These are phyloP conservation scores for Clathrus columnatus DNA, from an alignment of 768 basidiomycete species.

Conservation along the genomic window DNA sequence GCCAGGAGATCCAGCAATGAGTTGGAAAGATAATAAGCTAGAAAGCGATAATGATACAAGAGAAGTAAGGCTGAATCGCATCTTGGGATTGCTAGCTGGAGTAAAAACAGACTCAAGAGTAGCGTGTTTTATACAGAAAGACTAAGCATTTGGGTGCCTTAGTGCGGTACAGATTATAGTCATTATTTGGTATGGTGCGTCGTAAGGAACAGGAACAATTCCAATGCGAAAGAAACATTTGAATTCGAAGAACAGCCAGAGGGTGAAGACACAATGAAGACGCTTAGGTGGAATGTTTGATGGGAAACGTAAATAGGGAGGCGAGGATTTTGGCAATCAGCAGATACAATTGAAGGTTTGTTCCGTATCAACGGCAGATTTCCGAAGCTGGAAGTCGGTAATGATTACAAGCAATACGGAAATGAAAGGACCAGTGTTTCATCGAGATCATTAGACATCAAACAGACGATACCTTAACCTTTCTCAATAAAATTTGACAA, in stretches of 20 bases:
- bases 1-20: not conserved
- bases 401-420: not conserved
- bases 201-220: not conserved
- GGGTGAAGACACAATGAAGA: no score
- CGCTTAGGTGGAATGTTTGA: no score
- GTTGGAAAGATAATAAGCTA: not conserved
- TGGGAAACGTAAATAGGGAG: no score
- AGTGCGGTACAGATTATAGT: no score
- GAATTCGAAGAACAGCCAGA: no score
- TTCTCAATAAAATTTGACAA: not conserved
- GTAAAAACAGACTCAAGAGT: not conserved
- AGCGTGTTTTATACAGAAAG: not conserved
- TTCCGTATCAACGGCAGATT: no score
- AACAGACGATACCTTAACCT: not conserved
- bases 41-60: not conserved
- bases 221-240: not conserved
- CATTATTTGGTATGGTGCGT: no score
- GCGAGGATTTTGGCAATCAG: no score
- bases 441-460: not conserved
- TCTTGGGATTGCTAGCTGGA: not conserved
- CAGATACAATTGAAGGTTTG: no score
- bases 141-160: not conserved
- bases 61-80: conserved; percentile 1
- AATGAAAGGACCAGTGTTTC: not conserved
- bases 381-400: no score